Conservation (phyloP, 106 monocot genomes). For the Dendrobium catenatum region DNA sequence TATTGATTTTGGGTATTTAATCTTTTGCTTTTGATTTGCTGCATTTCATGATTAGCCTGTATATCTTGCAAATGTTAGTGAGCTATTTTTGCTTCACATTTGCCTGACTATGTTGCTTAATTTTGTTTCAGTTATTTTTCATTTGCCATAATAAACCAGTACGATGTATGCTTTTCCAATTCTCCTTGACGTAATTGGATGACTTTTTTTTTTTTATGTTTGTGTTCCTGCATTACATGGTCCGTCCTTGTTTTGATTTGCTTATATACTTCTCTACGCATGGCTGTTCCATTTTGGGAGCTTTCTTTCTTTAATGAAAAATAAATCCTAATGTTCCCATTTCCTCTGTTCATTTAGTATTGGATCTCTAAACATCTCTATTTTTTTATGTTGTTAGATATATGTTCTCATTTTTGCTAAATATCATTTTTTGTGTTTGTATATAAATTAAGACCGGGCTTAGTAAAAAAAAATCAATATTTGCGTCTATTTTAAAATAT, state of each 20-base stretch:
- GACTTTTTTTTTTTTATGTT: not conserved
- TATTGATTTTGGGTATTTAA: not conserved
- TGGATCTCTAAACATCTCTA: too few species aligned
- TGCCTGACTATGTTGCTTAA: not conserved
- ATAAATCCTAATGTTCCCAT: too few species aligned
- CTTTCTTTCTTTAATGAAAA: too few species aligned
- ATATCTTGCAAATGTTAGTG: not conserved
- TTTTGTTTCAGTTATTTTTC: not conserved
- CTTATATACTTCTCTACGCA: too few species aligned
- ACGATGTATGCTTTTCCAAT: not conserved
- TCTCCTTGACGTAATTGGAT: not conserved
- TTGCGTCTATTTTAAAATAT: too few species aligned
- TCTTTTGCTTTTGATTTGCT: not conserved
- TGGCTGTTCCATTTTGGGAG: too few species aligned
- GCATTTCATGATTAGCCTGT: not conserved
- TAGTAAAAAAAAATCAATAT: too few species aligned
- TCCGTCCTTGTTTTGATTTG: not conserved
- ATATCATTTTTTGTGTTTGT: too few species aligned
- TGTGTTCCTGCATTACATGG: not conserved
- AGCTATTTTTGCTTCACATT: not conserved
- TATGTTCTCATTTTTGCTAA: too few species aligned
- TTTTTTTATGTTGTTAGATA: too few species aligned
- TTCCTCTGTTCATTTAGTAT: too few species aligned
- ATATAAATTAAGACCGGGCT: too few species aligned
- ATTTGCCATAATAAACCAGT: not conserved